These are phyloP conservation scores for Golubevia pallescens DNA, from an alignment of 1,284 basidiomycete species.

Conservation along the genomic window DNA sequence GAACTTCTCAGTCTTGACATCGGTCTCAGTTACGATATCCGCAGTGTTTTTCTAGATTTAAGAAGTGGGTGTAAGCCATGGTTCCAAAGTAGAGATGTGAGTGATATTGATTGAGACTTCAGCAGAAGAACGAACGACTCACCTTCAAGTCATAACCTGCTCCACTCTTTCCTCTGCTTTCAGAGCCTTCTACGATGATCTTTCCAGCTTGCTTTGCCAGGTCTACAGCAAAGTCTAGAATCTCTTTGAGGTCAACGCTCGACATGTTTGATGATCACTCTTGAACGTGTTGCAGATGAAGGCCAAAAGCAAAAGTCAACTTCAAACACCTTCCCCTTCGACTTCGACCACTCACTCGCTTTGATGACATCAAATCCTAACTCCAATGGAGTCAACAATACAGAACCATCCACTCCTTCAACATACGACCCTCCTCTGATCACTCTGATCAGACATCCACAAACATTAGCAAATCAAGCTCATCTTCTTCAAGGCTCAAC, in stretches of 20 bases:
- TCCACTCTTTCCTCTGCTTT: slow-evolving; percentile 17
- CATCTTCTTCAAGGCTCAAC: slow-evolving; percentile 50
- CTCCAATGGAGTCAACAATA: too few species aligned
- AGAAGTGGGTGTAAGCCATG: not conserved
- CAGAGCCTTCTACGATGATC: slow-evolving; percentile 44
- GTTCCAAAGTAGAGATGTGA: not conserved
- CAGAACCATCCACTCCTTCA: too few species aligned
- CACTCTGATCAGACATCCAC: slow-evolving; percentile 48
- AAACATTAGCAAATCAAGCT: slow-evolving; percentile 52
- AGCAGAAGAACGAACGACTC: not conserved
- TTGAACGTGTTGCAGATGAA: too few species aligned
- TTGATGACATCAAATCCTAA: too few species aligned
- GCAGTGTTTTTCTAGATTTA: not conserved
- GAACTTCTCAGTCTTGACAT: slow-evolving; percentile 47
- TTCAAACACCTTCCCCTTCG: too few species aligned
- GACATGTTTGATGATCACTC: not conserved
- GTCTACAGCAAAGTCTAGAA: slow-evolving; percentile 42
- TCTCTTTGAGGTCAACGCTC: not conserved
- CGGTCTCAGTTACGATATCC: slow-evolving; percentile 7
- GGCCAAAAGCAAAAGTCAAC: too few species aligned
- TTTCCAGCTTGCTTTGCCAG: slow-evolving; percentile 43
- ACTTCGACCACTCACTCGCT: too few species aligned
- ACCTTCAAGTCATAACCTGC: not conserved
- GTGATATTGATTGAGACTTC: not conserved
- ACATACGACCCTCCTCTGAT: slow-evolving; percentile 3